phyloP scores from a whole-genome alignment of 2,329 filamentous ascomycete genomes.

The Penicillium sp. region DNA sequence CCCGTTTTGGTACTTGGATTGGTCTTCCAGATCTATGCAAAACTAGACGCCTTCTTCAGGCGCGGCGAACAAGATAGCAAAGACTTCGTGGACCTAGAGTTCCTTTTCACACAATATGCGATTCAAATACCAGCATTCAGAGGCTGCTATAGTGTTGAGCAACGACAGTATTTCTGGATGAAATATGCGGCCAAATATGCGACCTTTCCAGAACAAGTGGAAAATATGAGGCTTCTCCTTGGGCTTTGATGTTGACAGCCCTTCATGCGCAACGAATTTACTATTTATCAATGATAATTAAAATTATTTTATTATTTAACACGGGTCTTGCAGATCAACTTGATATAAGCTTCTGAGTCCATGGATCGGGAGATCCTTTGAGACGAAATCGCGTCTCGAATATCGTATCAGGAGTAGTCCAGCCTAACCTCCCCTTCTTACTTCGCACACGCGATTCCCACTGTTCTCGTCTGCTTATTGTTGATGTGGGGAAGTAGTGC shows the following conservation, averaged over 20 bases:
- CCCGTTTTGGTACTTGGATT: constrained; percentile 19
- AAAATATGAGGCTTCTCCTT: constrained; percentile 17
- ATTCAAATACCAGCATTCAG: constrained; percentile 16
- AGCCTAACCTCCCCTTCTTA: constrained; percentile 26
- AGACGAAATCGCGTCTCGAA: constrained; percentile 29
- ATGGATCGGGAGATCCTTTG: constrained; percentile 29
- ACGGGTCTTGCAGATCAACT: constrained; percentile 5
- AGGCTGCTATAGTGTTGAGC: constrained; percentile 17
- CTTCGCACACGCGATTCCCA: constrained; percentile 27
- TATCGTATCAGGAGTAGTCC: constrained; percentile 28
- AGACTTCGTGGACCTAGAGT: constrained; percentile 20
- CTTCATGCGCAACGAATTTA: not conserved
- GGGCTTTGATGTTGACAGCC: constrained; percentile 4
- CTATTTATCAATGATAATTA: constrained; percentile 2
- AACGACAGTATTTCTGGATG: constrained; percentile 17
- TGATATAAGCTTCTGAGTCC: constrained; percentile 24
- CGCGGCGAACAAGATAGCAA: constrained; percentile 22
- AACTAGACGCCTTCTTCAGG: constrained; percentile 16
- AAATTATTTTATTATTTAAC: constrained; percentile 9
- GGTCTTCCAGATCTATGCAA: constrained; percentile 22
- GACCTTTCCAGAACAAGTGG: constrained; percentile 19
- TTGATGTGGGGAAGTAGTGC: constrained; percentile 24
- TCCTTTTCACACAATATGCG: constrained; percentile 19
- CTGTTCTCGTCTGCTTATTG: constrained; percentile 24
- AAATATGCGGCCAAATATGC: constrained; percentile 19